These are phyloP conservation scores for Gentiana straminea DNA, from an alignment of 257 asterid genomes.

Conservation along the genomic window DNA sequence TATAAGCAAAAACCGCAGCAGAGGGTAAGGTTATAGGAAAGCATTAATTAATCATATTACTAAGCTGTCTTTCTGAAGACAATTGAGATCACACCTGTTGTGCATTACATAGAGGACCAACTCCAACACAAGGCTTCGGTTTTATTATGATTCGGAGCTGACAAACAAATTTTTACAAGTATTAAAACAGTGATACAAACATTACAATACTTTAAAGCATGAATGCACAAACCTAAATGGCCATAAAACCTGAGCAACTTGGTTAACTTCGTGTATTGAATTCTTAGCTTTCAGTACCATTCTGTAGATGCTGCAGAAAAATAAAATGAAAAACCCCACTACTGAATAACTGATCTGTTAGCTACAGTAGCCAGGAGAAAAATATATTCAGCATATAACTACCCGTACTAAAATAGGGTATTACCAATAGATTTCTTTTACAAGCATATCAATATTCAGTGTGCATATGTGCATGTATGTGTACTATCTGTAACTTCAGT, in stretches of 20 bases:
- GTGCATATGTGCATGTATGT: no score
- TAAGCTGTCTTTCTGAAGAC: conserved; percentile 5
- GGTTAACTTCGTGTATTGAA: conserved; percentile 56
- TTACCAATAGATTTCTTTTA: no score
- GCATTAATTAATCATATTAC: neutral
- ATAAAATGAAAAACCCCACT: neutral
- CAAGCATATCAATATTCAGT: no score
- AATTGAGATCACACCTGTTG: conserved; percentile 47
- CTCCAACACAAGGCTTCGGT: conserved; percentile 78
- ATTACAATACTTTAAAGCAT: conserved; percentile 6
- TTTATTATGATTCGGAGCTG: conserved; percentile 80
- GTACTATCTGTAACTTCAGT: no score
- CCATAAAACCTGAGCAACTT: conserved; percentile 67
- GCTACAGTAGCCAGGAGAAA: no score
- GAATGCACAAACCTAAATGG: conserved; percentile 7
- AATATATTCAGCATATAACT: no score
- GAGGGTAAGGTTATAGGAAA: conserved; percentile 8
- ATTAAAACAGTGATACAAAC: conserved; percentile 3
- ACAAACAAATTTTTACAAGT: conserved; percentile 19
- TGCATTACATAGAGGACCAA: conserved; percentile 78
- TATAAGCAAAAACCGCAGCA: conserved; percentile 14
- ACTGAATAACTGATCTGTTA: no score
- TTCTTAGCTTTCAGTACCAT: conserved; percentile 27
- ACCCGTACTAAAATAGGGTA: no score
- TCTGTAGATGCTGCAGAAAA: conserved; percentile 32